These are phyloP conservation scores for Lippia alba DNA, from an alignment of 305 asterid species.

Conservation along the genomic window DNA sequence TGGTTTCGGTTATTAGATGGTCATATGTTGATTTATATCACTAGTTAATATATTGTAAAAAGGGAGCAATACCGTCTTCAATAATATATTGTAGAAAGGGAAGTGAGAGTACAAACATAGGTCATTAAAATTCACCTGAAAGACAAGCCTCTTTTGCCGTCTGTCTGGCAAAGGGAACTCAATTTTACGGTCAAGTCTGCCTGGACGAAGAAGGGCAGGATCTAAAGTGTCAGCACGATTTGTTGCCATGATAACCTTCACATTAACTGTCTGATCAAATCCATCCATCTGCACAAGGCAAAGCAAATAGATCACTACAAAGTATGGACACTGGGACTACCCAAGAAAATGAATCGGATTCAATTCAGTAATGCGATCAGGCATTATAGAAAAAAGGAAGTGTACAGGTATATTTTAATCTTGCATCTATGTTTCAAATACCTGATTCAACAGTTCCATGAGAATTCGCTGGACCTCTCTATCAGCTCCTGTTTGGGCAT, in stretches of 20 bases:
- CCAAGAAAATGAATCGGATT: too few relatives aligned
- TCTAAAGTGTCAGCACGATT: conserved; percentile 94
- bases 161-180: conserved; percentile 94
- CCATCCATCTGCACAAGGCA: conserved; percentile 77
- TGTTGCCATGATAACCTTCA: conserved; percentile 91
- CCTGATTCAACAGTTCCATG: conserved; percentile 89
- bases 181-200: conserved; percentile 89
- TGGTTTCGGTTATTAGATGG: conserved; percentile 1
- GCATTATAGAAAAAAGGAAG: too few relatives aligned
- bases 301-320: conserved; percentile 8
- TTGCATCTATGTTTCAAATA: conserved; percentile 19
- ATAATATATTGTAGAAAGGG: too few relatives aligned
- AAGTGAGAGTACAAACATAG: too few relatives aligned
- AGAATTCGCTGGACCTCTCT: conserved; percentile 93
- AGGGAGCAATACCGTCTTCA: too few relatives aligned
- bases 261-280: conserved; percentile 88
- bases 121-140: conserved; percentile 57
- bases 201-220: conserved; percentile 91
- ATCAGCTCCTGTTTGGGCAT: conserved; percentile 95
- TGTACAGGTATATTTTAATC: not conserved
- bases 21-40: not conserved
- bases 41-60: not conserved
- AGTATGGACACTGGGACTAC: too few relatives aligned
- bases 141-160: conserved; percentile 86
- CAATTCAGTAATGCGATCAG: too few relatives aligned